phyloP scores from a whole-genome alignment of 306 rosid species.

The Malus domestica region DNA sequence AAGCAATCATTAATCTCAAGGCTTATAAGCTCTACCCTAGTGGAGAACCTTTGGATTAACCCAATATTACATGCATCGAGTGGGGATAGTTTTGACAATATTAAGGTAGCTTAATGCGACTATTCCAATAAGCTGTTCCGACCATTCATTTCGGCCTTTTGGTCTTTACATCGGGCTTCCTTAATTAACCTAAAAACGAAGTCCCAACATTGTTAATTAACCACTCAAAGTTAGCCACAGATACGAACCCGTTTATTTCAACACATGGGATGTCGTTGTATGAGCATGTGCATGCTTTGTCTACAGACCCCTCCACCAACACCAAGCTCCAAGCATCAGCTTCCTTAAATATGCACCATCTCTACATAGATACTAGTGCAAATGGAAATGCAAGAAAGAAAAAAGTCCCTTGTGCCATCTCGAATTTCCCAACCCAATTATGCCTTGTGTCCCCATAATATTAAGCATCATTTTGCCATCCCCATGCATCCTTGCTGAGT shows the following conservation, averaged over 20 bases:
- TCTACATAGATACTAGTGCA: background rate
- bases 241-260: conserved; percentile 12
- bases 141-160: background rate
- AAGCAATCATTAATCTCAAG: background rate
- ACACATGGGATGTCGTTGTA: conserved; percentile 38
- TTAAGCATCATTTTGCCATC: background rate
- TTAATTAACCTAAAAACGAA: background rate
- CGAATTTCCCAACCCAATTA: conserved; percentile 26
- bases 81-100: no score
- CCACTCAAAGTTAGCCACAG: background rate
- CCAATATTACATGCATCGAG: background rate
- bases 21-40: background rate
- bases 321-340: conserved; percentile 8
- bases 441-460: background rate
- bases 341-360: conserved; percentile 1
- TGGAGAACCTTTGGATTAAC: no score
- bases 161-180: background rate
- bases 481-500: background rate
- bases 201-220: background rate
- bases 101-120: background rate
- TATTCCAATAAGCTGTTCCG: background rate
- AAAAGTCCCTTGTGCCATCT: background rate
- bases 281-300: conserved; percentile 25
- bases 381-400: conserved; percentile 10
- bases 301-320: conserved; percentile 18